These are phyloP conservation scores for Aureobasidium sp. DNA, from an alignment of 2,329 filamentous ascomycete genomes.

Conservation along the genomic window DNA sequence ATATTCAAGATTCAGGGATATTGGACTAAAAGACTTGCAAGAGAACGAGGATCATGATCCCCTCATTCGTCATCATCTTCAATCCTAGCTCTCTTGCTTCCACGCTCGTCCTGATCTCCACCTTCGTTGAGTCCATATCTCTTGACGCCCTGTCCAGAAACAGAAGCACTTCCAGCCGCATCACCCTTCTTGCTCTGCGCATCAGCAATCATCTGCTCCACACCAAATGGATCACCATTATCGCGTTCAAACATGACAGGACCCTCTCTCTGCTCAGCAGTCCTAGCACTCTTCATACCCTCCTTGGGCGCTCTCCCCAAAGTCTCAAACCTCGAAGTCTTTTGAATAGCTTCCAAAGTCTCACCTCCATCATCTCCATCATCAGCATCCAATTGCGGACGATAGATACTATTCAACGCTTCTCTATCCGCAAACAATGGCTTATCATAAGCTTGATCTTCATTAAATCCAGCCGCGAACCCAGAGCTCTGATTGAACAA, in stretches of 20 bases:
- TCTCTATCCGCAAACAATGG: conserved; percentile 94
- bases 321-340: conserved; percentile 78
- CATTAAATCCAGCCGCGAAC: conserved; percentile 84
- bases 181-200: conserved; percentile 47
- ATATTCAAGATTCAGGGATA: not conserved
- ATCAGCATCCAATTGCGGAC: conserved; percentile 65
- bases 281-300: conserved; percentile 80
- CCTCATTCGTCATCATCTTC: conserved; percentile 47
- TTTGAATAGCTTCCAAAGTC: conserved; percentile 79
- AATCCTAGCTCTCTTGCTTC: conserved; percentile 66
- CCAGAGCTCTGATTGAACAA: conserved; percentile 92
- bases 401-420: conserved; percentile 88
- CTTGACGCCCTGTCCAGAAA: conserved; percentile 47
- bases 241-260: conserved; percentile 97
- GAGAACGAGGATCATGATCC: not conserved
- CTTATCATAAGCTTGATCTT: conserved; percentile 96
- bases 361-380: conserved; percentile 74
- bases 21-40: not conserved
- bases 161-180: conserved; percentile 29
- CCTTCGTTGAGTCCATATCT: conserved; percentile 69
- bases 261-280: conserved; percentile 78
- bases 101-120: conserved; percentile 53
- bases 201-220: conserved; percentile 87
- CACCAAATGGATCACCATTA: conserved; percentile 71
- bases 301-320: conserved; percentile 68